Percentiles rank a stretch among this genome's conserved stretches.
These are phyloP conservation scores for Fragaria vesca DNA, from an alignment of 306 rosid genomes.

Conservation along the genomic window DNA sequence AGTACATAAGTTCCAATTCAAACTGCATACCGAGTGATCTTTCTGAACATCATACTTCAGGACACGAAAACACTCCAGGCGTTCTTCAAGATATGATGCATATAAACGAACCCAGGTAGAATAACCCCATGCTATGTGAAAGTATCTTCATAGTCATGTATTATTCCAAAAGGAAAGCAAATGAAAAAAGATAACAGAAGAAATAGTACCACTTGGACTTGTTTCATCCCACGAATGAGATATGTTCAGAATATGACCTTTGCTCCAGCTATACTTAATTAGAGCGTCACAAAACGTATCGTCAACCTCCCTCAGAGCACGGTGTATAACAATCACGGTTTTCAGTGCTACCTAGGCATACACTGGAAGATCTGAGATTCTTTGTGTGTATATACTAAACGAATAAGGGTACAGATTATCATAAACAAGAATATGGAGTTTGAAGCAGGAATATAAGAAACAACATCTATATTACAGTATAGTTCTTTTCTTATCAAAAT, in stretches of 20 bases:
- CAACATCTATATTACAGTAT: background rate
- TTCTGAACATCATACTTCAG: conserved; percentile 23
- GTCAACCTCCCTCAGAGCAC: conserved; percentile 24
- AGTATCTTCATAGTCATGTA: background rate
- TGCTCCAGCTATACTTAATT: conserved; percentile 19
- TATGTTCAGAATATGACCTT: conserved; percentile 19
- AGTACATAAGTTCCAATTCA: background rate
- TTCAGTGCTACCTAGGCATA: conserved; percentile 25
- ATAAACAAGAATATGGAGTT: background rate
- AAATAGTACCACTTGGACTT: conserved; percentile 19
- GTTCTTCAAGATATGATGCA: conserved; percentile 26
- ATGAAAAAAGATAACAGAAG: background rate
- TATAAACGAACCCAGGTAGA: conserved; percentile 16
- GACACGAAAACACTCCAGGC: conserved; percentile 7
- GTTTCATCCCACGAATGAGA: conserved; percentile 21
- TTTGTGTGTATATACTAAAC: background rate
- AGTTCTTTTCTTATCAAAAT: background rate
- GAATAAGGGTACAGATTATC: background rate
- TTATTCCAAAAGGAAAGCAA: background rate
- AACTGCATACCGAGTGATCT: conserved; percentile 16
- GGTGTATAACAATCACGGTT: conserved; percentile 17
- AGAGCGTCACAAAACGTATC: conserved; percentile 10
- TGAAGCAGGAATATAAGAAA: background rate
- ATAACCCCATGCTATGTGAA: conserved; percentile 19
- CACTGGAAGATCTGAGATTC: background rate